phyloP scores from a whole-genome alignment of 495 filamentous ascomycete species.

The Penicillium waksmanii region DNA sequence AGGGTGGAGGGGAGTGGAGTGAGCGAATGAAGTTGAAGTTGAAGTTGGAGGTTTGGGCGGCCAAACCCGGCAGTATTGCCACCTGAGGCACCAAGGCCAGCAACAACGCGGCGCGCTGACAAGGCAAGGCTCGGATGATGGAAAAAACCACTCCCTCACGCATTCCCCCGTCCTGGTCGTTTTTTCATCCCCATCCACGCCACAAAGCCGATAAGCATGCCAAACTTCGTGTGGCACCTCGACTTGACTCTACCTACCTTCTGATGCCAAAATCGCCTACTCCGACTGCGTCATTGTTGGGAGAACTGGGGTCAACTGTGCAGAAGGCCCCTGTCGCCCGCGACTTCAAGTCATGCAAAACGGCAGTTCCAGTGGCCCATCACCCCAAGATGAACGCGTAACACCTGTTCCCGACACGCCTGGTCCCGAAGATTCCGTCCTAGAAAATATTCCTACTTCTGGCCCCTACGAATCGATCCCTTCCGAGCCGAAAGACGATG shows the following conservation, averaged over 20 bases:
- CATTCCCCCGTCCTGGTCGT: conserved; percentile 36
- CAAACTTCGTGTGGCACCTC: conserved; percentile 62
- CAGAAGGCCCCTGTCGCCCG: conserved; percentile 53
- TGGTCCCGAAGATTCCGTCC: conserved; percentile 28
- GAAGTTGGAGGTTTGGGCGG: conserved; percentile 43
- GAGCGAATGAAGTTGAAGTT: conserved; percentile 25
- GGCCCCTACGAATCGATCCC: conserved; percentile 32
- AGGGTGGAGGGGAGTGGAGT: conserved; percentile 28
- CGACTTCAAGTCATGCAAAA: conserved; percentile 62
- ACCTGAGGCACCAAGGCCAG: conserved; percentile 26
- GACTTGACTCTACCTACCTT: conserved; percentile 55
- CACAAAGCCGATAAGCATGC: conserved; percentile 57
- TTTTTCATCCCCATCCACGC: conserved; percentile 45
- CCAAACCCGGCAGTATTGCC: neutral
- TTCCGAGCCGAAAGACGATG: conserved; percentile 38
- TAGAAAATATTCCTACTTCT: conserved; percentile 33
- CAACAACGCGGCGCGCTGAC: conserved; percentile 36
- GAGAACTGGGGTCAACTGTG: conserved; percentile 64
- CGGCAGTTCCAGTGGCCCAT: conserved; percentile 53
- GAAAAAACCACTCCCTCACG: conserved; percentile 53
- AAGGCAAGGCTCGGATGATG: conserved; percentile 21
- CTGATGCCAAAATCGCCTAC: conserved; percentile 65
- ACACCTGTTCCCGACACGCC: conserved; percentile 38
- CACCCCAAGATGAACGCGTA: conserved; percentile 50
- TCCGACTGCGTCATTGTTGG: conserved; percentile 67